Percentiles rank a stretch among this genome's conserved stretches.
Evolutionary conservation across 2,329 filamentous ascomycete species (phyloP).

Genomic region (Alternaria burnsii): DNA sequence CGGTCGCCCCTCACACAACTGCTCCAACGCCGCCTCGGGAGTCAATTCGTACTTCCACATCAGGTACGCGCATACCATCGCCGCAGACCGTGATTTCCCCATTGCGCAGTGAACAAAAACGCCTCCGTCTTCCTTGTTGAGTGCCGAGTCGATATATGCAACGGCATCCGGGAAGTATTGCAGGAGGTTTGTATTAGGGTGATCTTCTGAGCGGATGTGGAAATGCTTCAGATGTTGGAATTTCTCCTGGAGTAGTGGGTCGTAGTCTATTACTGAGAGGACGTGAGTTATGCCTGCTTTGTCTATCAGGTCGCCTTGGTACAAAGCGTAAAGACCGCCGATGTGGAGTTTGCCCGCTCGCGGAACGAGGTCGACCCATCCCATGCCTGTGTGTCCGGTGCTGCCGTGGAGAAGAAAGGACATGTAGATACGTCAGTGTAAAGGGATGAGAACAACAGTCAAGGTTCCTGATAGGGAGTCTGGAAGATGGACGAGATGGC

Average conservation of each 20-base stretch:
- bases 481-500: not conserved
- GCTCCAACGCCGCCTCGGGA: conserved; percentile 30
- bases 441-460: not conserved
- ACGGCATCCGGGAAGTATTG: conserved; percentile 34
- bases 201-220: conserved; percentile 44
- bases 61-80: conserved; percentile 45
- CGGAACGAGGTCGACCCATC: conserved; percentile 52
- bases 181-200: conserved; percentile 44
- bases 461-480: not conserved
- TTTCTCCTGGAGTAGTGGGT: conserved; percentile 35
- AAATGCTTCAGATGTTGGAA: conserved; percentile 42
- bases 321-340: conserved; percentile 54
- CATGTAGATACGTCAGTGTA: conserved; percentile 21
- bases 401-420: conserved; percentile 45
- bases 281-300: conserved; percentile 46
- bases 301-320: conserved; percentile 49
- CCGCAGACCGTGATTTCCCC: conserved; percentile 46
- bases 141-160: conserved; percentile 35
- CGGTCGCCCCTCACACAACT: conserved; percentile 44
- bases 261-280: conserved; percentile 45
- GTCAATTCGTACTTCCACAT: conserved; percentile 39
- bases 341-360: conserved; percentile 50
- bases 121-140: conserved; percentile 21
- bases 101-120: conserved; percentile 50
- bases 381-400: conserved; percentile 44